These are phyloP conservation scores for Ochetophila trinervis DNA, from an alignment of 306 rosid genomes.

Conservation along the genomic window DNA sequence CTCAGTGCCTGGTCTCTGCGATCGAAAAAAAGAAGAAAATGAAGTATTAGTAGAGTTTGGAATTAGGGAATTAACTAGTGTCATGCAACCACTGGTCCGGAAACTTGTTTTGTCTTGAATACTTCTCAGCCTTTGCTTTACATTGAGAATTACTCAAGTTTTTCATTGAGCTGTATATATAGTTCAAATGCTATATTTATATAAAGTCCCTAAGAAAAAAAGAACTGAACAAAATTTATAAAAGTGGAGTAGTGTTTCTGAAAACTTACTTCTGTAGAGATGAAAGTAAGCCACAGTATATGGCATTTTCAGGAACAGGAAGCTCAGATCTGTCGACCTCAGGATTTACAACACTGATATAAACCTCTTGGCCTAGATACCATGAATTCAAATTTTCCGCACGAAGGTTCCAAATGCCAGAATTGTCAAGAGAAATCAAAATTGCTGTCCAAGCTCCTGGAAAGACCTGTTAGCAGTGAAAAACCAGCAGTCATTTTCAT, in stretches of 20 bases:
- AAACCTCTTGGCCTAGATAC: slow-evolving; percentile 88
- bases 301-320: slow-evolving; percentile 62
- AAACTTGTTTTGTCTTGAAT: no score
- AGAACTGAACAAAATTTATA: neutral
- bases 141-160: no score
- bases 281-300: slow-evolving; percentile 82
- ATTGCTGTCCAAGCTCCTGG: slow-evolving; percentile 98
- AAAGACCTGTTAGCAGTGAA: slow-evolving; percentile 54
- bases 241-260: neutral
- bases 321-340: slow-evolving; percentile 49
- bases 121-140: no score
- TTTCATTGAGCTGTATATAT: no score
- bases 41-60: neutral
- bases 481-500: neutral
- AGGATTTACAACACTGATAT: slow-evolving; percentile 61
- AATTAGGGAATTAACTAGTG: neutral
- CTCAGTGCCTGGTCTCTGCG: slow-evolving; percentile 86
- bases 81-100: neutral
- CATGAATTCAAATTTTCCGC: slow-evolving; percentile 82
- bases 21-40: slow-evolving; percentile 20
- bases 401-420: slow-evolving; percentile 93
- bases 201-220: neutral
- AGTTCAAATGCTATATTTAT: neutral
- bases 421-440: slow-evolving; percentile 76
- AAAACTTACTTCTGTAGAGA: slow-evolving; percentile 75